Base-by-base conservation (phyloP, 495 filamentous ascomycete species). In the Penicillium simplicissimum region DNA sequence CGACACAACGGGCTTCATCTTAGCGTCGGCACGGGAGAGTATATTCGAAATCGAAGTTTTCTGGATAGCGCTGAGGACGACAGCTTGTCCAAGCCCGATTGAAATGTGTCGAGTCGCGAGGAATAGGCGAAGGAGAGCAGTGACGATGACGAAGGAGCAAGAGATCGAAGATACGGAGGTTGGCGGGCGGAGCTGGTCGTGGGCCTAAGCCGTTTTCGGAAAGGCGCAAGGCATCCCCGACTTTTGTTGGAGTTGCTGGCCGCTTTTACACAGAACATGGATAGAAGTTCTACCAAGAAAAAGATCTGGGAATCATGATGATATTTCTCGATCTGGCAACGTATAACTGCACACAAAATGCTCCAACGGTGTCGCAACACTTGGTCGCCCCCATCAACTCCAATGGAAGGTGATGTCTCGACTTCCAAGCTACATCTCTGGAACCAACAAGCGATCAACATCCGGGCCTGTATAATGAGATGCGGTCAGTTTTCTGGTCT, bases 1-100 rank as follows among this genome's bases (percentile, higher is more conserved):
- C 64, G 90, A 89, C 52, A 97, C 90, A 70, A 97, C 79, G 57
- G 93, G 93, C 87, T 96, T 96, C 91, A 96, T 96, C 66, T 66
- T 89, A 83, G 75, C 62, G 65, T 37, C 52, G 35, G 36, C 34
- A 43, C 13, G 52, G 17, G 23, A 56, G 38, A 33, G 45, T 13
- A 8, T 51, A 17, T 28, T 47, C 31, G 17, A 59, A 47, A 62
- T 25, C 35, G 43, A 38, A 58, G 31, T 0, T 23, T 36, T 6
- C 1, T 1, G 31, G 34, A 17, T 19, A 23, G 51, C 19, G 31
- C n/a, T 19, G 10, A 6, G 3, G 21, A 9, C 14, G 15, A 42
- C 28, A 17, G 48, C 47, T 36, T 31, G 48, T 47, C 14, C 19
- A 31, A 11, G 28, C 17, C 8, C 13, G 28, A n/a, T 19, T 48